A percentile compares a stretch with the other conserved stretches of the same genome.
Conservation (phyloP, 805 yeast genomes). For the Yamadazyma sp. region DNA sequence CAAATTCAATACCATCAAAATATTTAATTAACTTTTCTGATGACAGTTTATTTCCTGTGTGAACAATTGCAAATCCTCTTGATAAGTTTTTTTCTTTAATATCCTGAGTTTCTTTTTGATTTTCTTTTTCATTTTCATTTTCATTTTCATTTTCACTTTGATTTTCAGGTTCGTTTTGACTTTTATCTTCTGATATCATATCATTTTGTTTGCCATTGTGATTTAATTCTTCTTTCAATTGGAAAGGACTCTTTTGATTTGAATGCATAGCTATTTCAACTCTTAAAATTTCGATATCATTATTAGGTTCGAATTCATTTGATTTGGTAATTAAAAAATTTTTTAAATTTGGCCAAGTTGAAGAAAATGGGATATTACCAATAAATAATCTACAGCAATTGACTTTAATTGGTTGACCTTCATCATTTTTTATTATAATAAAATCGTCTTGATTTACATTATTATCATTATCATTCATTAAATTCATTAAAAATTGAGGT, state of each 20-base stretch:
- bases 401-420: conserved; percentile 29
- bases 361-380: conserved; percentile 53
- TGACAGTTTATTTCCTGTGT: conserved; percentile 44
- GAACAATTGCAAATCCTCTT: conserved; percentile 66
- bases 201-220: no score
- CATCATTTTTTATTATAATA: conserved; percentile 19
- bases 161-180: no score
- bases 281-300: conserved; percentile 24
- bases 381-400: conserved; percentile 47
- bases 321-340: conserved; percentile 23
- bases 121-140: no score
- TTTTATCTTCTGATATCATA: no score
- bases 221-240: no score
- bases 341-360: conserved; percentile 35
- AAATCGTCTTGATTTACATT: conserved; percentile 12
- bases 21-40: conserved; percentile 47
- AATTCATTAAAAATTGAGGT: conserved; percentile 27
- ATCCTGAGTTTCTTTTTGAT: no score
- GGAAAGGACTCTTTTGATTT: no score
- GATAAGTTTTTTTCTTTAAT: conserved; percentile 1
- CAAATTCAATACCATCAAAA: conserved; percentile 53
- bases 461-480: conserved; percentile 14
- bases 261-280: conserved; percentile 42
- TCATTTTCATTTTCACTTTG: no score
- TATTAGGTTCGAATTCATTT: conserved; percentile 25